These are phyloP conservation scores for Lodderomyces oxycetoniae DNA, from an alignment of 1,139 yeast genomes.

Conservation along the genomic window DNA sequence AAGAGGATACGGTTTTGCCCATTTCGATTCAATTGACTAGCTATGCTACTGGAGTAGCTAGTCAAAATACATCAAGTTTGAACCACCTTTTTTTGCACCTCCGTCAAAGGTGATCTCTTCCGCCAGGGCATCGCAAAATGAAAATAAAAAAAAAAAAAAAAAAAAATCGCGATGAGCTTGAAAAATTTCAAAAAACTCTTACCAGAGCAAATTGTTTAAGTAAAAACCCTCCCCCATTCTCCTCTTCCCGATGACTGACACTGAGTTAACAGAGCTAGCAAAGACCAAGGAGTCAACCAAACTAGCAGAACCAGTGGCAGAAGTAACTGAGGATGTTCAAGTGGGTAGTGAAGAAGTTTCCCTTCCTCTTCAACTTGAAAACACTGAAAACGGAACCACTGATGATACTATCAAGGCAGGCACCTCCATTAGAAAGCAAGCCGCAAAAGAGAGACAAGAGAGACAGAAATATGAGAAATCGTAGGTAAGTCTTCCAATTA, in stretches of 20 bases:
- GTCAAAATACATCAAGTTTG: no score
- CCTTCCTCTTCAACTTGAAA: background rate
- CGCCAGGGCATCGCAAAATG: constrained; percentile 1
- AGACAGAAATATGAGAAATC: constrained; percentile 32
- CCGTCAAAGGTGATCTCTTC: no score
- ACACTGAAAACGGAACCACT: background rate
- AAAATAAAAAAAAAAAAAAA: background rate
- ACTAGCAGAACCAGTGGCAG: background rate
- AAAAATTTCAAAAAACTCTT: background rate
- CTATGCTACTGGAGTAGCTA: no score
- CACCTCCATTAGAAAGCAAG: constrained; percentile 15
- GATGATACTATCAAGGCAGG: background rate
- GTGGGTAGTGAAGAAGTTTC: constrained; percentile 1
- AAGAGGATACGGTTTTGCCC: no score
- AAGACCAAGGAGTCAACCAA: no score
- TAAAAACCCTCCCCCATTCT: no score
- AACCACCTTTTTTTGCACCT: no score
- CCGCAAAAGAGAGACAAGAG: constrained; percentile 22
- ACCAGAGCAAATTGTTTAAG: no score
- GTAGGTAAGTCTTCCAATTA: constrained; percentile 41
- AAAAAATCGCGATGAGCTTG: background rate
- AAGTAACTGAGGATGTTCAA: constrained; percentile 3
- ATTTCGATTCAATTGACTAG: no score
- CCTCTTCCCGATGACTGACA: no score
- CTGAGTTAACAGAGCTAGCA: no score